Percentiles rank a stretch among this genome's conserved stretches.
These are phyloP conservation scores for Entomortierella lignicola DNA, from an alignment of 192 early-diverging fungal genomes.

Conservation along the genomic window DNA sequence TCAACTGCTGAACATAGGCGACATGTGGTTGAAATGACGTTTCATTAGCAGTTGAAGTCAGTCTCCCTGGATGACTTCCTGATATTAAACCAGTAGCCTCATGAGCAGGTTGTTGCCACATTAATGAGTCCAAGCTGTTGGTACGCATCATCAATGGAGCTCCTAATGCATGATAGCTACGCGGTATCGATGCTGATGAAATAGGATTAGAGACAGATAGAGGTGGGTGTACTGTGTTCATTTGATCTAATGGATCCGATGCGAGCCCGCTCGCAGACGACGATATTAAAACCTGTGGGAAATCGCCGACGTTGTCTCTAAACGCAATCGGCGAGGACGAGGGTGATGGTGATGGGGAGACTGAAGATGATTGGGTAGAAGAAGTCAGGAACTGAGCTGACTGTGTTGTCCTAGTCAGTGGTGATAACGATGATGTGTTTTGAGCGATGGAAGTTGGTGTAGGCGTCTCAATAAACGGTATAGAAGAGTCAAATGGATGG, in stretches of 20 bases:
- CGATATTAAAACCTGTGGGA: not conserved
- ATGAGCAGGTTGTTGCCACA: not conserved
- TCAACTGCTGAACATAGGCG: not conserved
- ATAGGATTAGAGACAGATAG: not conserved
- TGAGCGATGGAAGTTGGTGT: not conserved
- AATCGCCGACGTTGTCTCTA: not conserved
- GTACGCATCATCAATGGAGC: conserved; percentile 17
- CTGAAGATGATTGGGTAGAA: too few relatives aligned
- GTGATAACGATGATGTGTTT: not conserved
- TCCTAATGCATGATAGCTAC: not conserved
- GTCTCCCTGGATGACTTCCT: conserved; percentile 1
- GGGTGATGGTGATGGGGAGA: conserved; percentile 10
- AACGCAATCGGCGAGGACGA: conserved; percentile 8
- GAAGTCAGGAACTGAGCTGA: too few relatives aligned
- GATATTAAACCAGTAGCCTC: not conserved
- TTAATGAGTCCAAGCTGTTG: conserved; percentile 26
- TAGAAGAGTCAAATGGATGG: conserved; percentile 16
- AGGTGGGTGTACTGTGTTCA: not conserved
- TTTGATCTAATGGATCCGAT: not conserved
- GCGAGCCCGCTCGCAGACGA: not conserved
- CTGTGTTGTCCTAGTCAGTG: not conserved
- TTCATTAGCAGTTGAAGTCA: not conserved
- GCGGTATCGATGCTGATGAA: not conserved
- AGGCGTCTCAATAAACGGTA: not conserved
- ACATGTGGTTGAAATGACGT: not conserved